Base-by-base conservation (phyloP, 2,329 filamentous ascomycete species). In the Neopestalotiopsis sp. region DNA sequence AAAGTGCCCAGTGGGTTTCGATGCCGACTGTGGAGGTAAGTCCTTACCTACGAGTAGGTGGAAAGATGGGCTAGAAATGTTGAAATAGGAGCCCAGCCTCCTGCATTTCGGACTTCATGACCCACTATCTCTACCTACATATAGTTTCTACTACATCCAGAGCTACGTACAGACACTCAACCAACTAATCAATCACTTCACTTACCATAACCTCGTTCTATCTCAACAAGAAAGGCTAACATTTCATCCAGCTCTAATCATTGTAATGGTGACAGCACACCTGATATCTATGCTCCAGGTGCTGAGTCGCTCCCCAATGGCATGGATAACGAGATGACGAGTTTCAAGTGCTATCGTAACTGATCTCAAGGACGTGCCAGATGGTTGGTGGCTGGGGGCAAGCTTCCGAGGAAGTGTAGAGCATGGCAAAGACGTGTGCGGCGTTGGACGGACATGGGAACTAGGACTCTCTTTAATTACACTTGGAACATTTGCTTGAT, bases 331-430 rank as follows among this genome's bases (percentile, higher is more conserved):
- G 24, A 24, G 45, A 53, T 53, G 45, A 53, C 45, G 2, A 53
- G 45, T 20, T 53, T 53, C 45, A 53, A 53, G 45, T 53, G 45
- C 45, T 53, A 53, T 17, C 45, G 45, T 4, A 53, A 53, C 45
- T 53, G 45, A 53, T 53, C 6, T 28, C 10, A 20, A 20, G 20
- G n/a, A 53, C 10, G 45, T 24, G 24, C 20, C 17, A 2, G 45
- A 20, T n/a, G 2, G 45, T 3, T 12, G 45, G 5, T 53, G 17
- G 5, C 34, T 10, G 6, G n/a, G 20, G 3, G n/a, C 3, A 5
- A 7, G n/a, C n/a, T 53, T 24, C 14, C n/a, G 17, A 20, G 1
- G 6, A n/a, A 53, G 0, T 1, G 1, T 38, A 1, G 2, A 10
- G 34, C 34, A 53, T 53, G 5, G n/a, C 3, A 17, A 5, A 9